Evolutionary conservation across 306 rosid species (phyloP), one percentile per base, ranked within the genome.

Genomic region (Pterocarpus macrocarpus): DNA sequence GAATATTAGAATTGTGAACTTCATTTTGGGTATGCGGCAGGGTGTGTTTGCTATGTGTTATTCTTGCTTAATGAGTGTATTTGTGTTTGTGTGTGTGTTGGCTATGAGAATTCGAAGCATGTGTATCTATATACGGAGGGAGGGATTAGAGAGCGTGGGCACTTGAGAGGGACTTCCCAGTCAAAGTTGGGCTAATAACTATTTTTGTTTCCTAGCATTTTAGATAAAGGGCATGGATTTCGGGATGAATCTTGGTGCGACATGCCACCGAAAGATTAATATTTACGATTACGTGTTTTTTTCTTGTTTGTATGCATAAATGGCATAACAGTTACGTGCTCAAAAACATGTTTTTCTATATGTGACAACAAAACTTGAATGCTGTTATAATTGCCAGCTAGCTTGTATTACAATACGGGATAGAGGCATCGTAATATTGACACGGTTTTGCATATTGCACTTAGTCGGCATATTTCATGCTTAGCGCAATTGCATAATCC

Each of bases 381-480:
- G 22, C 36, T 16, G 44, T 71, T 39, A 76, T 36, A 16, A 2
- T 64, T 64, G 75, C 34, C 61, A 77, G 55, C 82, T 64, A 5
- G 73, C 77, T 11, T 65, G n/a, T 36, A 11, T 6, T 3, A 28
- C 14, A 30, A 52, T 69, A 14, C 47, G 71, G 68, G 8, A 69
- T 44, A 47, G 8, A 47, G 58, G 43, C 11, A 34, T 56, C 45
- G 14, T 34, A 17, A 45, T 17, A 13, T 65, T 53, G 16, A 81
- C 69, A 33, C 80, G 84, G 61, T 73, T 81, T 81, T 34, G 49
- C 17, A 7, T 58, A 57, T 11, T 79, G 32, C 38, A 11, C 34
- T 28, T 17, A 56, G 5, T 34, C 9, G 49, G 49, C 5, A 38
- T 38, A 38, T 38, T 4, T 33, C 11, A n/a, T 38, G 28, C 28